Conservation (phyloP, 2,329 filamentous ascomycete genomes). For the Aspergillus cejpii region DNA sequence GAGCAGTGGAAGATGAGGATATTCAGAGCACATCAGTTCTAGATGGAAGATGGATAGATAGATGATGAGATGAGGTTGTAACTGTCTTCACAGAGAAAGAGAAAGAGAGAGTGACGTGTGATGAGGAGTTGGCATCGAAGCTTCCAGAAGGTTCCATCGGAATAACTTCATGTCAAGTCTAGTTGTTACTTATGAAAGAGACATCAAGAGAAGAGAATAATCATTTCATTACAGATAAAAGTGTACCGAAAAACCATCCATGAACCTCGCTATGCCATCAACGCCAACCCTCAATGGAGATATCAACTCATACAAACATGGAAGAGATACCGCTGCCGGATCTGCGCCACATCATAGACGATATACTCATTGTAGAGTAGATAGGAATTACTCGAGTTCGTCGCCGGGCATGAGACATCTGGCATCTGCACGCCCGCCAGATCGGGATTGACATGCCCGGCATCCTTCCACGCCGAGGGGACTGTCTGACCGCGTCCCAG, state of each 20-base stretch:
- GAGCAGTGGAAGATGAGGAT: too few relatives aligned
- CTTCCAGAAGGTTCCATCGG: constrained; percentile 34
- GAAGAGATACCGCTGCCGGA: constrained; percentile 42
- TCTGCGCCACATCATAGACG: constrained; percentile 45
- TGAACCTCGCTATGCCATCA: neutral
- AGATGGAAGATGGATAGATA: neutral
- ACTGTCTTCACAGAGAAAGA: constrained; percentile 11
- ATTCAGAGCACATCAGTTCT: too few relatives aligned
- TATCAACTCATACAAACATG: constrained; percentile 35
- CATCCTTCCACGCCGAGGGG: constrained; percentile 70
- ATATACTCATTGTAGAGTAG: constrained; percentile 45
- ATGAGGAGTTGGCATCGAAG: constrained; percentile 26
- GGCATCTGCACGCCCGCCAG: constrained; percentile 63
- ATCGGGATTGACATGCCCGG: constrained; percentile 55
- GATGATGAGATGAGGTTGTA: neutral
- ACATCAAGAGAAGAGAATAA: too few relatives aligned
- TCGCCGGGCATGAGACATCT: constrained; percentile 18
- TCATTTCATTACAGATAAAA: too few relatives aligned
- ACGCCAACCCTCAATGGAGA: neutral
- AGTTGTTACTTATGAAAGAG: too few relatives aligned
- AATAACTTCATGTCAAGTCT: neutral
- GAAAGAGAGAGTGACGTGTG: constrained; percentile 27
- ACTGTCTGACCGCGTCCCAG: constrained; percentile 61
- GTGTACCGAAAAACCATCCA: neutral
- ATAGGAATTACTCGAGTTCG: neutral